Base-by-base conservation (phyloP, 2,329 filamentous ascomycete genomes). In the Emericellopsis cladophorae region DNA sequence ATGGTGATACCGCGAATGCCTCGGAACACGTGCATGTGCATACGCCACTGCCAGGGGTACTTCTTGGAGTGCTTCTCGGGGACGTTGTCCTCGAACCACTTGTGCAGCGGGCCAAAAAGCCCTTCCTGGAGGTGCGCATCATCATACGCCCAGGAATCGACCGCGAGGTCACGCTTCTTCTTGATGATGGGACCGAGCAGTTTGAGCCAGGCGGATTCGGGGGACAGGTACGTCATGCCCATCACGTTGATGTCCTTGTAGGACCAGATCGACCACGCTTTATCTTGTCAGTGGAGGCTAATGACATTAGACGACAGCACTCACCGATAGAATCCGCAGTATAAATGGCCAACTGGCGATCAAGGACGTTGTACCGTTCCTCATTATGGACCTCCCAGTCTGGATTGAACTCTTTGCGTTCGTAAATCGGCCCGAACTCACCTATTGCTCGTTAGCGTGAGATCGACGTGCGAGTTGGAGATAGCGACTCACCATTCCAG, bases 241-340 rank as follows among this genome's bases (percentile, higher is more conserved):
- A 73, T 68, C 18, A 68, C 59, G 1, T 70, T 68, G 41, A 75
- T 65, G 45, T 76, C 70, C 51, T 75, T 76, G 53, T 73, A 75
- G 0, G 69, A 54, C 71, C 72, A 76, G 46, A 79, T 79, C 12
- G 59, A 68, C 76, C 74, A 79, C 36, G 70, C 42, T 61, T 58
- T 12, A 7, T 2, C 0, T 0, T 4, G n/a, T 21, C 5, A 1
- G 16, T n/a, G 8, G 31, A 14, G 2, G 10, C 10, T 11, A 18
- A 24, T 11, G 31, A 7, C n/a, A 21, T 7, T 8, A 3, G 3
- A 5, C 4, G 0, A 4, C n/a, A 2, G 10, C 4, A 42, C 43
- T 1, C 36, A 49, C 49, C 49, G 21, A 52, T 52, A 18, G 45
- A 48, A 5, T 45, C 45, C 6, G 50, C 50, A 9, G 47, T 49